A percentile compares a stretch with the other conserved stretches of the same genome.
Evolutionary conservation across 257 asterid genomes (phyloP).

Genomic region (Phtheirospermum japonicum): DNA sequence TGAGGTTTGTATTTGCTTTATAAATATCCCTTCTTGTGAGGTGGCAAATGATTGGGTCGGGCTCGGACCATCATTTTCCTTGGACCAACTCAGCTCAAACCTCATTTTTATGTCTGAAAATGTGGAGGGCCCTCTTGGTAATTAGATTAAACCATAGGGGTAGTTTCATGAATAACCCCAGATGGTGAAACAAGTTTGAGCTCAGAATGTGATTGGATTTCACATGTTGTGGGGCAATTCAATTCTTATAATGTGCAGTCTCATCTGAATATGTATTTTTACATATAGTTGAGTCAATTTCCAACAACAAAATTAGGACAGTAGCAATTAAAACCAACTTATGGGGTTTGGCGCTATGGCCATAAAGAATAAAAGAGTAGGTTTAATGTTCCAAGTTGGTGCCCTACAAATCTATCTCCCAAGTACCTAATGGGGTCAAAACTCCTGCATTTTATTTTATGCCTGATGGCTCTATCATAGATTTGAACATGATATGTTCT

Average conservation of each 20-base stretch:
- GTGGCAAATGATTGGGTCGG: too few species aligned
- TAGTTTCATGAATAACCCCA: too few species aligned
- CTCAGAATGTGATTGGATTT: background rate
- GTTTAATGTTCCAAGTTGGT: slow-evolving; percentile 24
- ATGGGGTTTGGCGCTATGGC: slow-evolving; percentile 23
- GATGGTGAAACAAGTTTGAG: slow-evolving; percentile 16
- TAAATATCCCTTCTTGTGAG: too few species aligned
- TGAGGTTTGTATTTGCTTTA: too few species aligned
- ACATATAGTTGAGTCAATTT: slow-evolving; percentile 17
- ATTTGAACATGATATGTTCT: too few species aligned
- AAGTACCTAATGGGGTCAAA: slow-evolving; percentile 16
- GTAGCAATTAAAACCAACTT: slow-evolving; percentile 18
- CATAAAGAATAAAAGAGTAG: slow-evolving; percentile 20
- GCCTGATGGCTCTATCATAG: too few species aligned
- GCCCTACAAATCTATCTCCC: slow-evolving; percentile 37
- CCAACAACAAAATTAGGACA: slow-evolving; percentile 30
- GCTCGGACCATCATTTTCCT: too few species aligned
- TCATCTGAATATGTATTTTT: slow-evolving; percentile 23
- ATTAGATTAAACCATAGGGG: too few species aligned
- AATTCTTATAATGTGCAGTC: slow-evolving; percentile 36
- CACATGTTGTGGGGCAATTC: slow-evolving; percentile 45
- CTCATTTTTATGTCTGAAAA: too few species aligned
- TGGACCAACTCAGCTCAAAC: too few species aligned
- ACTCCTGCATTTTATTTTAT: background rate
- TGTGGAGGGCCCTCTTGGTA: too few species aligned